A percentile compares a stretch with the other conserved stretches of the same genome.
Evolutionary conservation across 2,329 filamentous ascomycete species (phyloP).

Genomic region (Botrytis porri): DNA sequence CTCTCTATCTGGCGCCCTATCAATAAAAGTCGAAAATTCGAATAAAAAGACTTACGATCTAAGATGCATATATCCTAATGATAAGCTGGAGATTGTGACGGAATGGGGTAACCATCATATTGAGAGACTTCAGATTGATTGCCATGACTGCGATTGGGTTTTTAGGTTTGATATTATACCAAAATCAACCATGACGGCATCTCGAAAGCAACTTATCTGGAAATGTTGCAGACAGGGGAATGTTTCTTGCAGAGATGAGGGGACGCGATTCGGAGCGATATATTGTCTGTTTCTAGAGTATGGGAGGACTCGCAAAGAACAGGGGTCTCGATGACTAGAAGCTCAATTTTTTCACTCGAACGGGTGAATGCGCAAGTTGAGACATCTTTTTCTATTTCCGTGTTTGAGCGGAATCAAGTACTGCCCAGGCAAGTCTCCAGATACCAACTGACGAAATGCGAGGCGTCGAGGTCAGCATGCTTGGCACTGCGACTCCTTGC

Average conservation of each 20-base stretch:
- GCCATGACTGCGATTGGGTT: background rate
- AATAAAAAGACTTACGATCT: background rate
- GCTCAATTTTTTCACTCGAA: too few relatives aligned
- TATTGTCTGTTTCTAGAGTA: background rate
- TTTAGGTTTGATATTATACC: background rate
- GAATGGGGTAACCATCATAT: rapidly evolving
- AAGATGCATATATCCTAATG: background rate
- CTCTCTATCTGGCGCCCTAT: background rate
- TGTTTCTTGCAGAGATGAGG: background rate
- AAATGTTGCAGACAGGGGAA: background rate
- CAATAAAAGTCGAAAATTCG: background rate
- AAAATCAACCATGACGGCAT: background rate
- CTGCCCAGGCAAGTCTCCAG: background rate
- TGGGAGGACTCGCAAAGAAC: background rate
- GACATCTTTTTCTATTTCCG: too few relatives aligned
- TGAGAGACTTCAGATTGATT: background rate
- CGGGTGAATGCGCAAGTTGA: too few relatives aligned
- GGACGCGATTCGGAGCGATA: background rate
- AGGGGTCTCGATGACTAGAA: too few relatives aligned
- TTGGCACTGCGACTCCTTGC: background rate
- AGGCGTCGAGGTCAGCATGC: background rate
- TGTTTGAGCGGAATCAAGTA: background rate
- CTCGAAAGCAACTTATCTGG: background rate
- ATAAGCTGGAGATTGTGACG: background rate
- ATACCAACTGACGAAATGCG: background rate